Percentiles rank a stretch among this genome's conserved stretches.
phyloP scores from a whole-genome alignment of 352 stramenopile species.

The Aphanomyces stellatus region DNA sequence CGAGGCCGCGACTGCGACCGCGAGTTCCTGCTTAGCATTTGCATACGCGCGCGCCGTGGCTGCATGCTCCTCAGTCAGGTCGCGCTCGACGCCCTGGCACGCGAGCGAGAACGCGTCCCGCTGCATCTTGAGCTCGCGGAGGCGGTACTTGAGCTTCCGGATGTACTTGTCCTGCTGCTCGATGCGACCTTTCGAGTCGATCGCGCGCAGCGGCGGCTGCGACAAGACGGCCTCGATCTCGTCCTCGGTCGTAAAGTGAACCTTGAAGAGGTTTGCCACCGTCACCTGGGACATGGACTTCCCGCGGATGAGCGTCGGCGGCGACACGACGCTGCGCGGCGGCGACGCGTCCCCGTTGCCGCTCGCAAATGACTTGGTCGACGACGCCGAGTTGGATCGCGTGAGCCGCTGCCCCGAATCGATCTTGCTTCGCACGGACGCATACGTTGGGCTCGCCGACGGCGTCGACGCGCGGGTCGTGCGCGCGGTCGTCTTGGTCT shows the following conservation, averaged over 20 bases:
- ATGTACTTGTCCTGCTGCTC: constrained; percentile 19
- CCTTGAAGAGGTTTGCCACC: background rate
- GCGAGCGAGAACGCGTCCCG: constrained; percentile 7
- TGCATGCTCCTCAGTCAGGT: constrained; percentile 14
- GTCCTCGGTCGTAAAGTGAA: constrained; percentile 15
- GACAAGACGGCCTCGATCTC: constrained; percentile 15
- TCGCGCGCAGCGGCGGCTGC: background rate
- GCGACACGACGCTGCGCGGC: background rate
- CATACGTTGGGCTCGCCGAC: background rate
- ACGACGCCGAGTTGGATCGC: background rate
- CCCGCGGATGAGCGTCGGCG: background rate
- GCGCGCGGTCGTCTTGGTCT: background rate
- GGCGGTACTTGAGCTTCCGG: constrained; percentile 10
- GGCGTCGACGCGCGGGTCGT: background rate
- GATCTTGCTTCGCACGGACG: too few relatives aligned
- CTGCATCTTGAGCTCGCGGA: constrained; percentile 18
- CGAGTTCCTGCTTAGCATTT: background rate
- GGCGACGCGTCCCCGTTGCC: background rate
- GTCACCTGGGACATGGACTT: constrained; percentile 6
- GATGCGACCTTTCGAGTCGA: constrained; percentile 15
- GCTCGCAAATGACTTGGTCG: background rate
- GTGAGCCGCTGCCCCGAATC: background rate
- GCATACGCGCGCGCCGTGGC: constrained; percentile 7
- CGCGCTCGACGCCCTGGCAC: constrained; percentile 14
- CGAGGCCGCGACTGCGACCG: background rate